A percentile compares a stretch with the other conserved stretches of the same genome.
These are phyloP conservation scores for Guyanaporus albipodus DNA, from an alignment of 768 basidiomycete species.

Conservation along the genomic window DNA sequence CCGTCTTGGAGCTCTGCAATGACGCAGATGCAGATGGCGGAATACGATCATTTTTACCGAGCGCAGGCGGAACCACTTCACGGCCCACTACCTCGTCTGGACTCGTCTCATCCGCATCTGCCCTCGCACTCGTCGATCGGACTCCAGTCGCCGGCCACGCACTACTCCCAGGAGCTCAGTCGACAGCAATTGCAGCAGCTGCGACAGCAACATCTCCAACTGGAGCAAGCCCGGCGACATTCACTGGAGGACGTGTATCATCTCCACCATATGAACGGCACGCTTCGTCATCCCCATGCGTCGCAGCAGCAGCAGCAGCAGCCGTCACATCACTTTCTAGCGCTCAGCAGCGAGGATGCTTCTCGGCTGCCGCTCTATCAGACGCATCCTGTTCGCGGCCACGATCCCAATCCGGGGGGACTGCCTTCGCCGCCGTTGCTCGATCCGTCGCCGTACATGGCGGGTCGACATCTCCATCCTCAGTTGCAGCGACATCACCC, in stretches of 20 bases:
- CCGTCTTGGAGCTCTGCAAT: slow-evolving; percentile 89
- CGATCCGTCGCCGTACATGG: slow-evolving; percentile 30
- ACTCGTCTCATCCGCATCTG: slow-evolving; percentile 45
- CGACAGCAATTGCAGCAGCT: slow-evolving; percentile 41
- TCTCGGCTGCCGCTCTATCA: slow-evolving; percentile 33
- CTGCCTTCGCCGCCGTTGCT: slow-evolving; percentile 33
- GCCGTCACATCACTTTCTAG: slow-evolving; percentile 25
- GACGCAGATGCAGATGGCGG: slow-evolving; percentile 48
- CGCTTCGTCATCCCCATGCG: slow-evolving; percentile 28
- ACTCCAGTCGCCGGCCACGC: slow-evolving; percentile 29
- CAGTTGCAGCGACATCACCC: slow-evolving; percentile 33
- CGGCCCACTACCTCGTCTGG: slow-evolving; percentile 44
- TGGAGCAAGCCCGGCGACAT: slow-evolving; percentile 32
- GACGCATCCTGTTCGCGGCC: slow-evolving; percentile 34
- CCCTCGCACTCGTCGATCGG: slow-evolving; percentile 51
- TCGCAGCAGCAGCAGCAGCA: slow-evolving; percentile 27
- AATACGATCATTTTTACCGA: slow-evolving; percentile 45
- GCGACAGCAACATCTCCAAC: slow-evolving; percentile 34
- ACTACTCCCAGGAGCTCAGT: slow-evolving; percentile 48
- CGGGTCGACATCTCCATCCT: slow-evolving; percentile 32
- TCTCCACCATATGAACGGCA: slow-evolving; percentile 37
- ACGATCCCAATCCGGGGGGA: slow-evolving; percentile 24
- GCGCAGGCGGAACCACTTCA: slow-evolving; percentile 32
- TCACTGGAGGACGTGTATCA: slow-evolving; percentile 36
- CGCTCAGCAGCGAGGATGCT: slow-evolving; percentile 28